Conservation (phyloP, 306 rosid genomes). For the Trifolium repens region DNA sequence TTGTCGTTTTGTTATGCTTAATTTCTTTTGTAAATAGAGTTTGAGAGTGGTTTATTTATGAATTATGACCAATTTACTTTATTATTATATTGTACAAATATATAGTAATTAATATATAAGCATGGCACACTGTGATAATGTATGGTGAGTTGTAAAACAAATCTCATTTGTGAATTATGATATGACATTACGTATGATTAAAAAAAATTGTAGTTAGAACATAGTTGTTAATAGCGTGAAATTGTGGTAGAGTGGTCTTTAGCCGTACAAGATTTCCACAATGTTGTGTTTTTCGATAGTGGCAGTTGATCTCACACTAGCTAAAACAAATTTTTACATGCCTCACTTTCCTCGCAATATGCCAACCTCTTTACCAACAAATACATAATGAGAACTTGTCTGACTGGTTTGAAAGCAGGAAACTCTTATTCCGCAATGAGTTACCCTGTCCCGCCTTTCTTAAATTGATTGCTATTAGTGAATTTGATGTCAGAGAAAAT, state of each 20-base stretch:
- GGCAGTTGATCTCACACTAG: not conserved
- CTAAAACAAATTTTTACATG: not conserved
- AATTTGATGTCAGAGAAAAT: not conserved
- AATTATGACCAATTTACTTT: not conserved
- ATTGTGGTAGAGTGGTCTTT: not conserved
- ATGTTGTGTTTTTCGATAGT: not conserved
- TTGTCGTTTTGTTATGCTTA: not conserved
- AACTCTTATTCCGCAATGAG: no score
- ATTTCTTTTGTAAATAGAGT: not conserved
- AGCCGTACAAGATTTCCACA: not conserved
- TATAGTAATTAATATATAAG: not conserved
- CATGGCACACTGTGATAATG: not conserved
- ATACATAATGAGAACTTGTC: no score
- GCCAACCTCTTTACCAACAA: not conserved
- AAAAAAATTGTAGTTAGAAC: not conserved
- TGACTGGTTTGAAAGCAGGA: not conserved
- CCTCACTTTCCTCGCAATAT: not conserved
- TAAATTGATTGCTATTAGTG: not conserved
- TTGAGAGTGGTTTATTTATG: not conserved
- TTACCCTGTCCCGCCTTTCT: not conserved
- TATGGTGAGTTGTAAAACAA: not conserved
- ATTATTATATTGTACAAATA: not conserved
- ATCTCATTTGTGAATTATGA: not conserved
- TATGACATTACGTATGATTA: not conserved
- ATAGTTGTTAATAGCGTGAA: not conserved